Conservation (phyloP, 2,329 filamentous ascomycete genomes). For the Fusarium ambrosium region DNA sequence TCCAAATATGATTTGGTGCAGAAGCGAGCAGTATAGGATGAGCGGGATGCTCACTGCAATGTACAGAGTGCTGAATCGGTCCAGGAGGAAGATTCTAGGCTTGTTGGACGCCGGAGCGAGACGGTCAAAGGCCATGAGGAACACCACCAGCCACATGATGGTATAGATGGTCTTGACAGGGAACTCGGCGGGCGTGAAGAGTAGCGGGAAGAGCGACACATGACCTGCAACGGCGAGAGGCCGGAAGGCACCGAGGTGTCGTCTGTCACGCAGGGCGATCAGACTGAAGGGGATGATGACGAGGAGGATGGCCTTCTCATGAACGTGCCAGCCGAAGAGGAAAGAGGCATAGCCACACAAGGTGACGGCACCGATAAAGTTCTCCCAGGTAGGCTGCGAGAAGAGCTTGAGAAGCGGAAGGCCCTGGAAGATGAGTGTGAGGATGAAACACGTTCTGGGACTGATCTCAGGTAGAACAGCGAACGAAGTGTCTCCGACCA, state of each 20-base stretch:
- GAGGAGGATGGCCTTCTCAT: constrained; percentile 95
- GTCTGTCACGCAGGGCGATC: constrained; percentile 88
- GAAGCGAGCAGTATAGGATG: constrained; percentile 87
- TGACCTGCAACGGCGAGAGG: constrained; percentile 94
- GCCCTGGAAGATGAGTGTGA: constrained; percentile 86
- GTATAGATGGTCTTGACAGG: constrained; percentile 96
- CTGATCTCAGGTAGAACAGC: constrained; percentile 91
- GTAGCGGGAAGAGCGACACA: constrained; percentile 92
- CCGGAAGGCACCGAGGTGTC: constrained; percentile 91
- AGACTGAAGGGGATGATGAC: constrained; percentile 96
- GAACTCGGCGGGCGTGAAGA: constrained; percentile 94
- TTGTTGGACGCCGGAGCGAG: constrained; percentile 86
- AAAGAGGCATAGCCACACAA: constrained; percentile 97
- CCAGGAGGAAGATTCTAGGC: constrained; percentile 88
- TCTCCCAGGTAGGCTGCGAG: constrained; percentile 83
- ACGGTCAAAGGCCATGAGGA: constrained; percentile 87
- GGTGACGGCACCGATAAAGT: constrained; percentile 89
- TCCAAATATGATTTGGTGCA: constrained; percentile 88
- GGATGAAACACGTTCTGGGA: constrained; percentile 81
- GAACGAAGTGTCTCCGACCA: constrained; percentile 94
- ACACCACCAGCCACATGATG: constrained; percentile 88
- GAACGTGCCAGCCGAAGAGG: constrained; percentile 98
- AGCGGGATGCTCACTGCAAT: constrained; percentile 91
- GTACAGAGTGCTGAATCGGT: constrained; percentile 91
- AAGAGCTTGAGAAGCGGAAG: constrained; percentile 88